Percentiles rank a stretch among this genome's conserved stretches.
phyloP scores from a whole-genome alignment of 139 green algal genomes.

The Micractinium conductrix region DNA sequence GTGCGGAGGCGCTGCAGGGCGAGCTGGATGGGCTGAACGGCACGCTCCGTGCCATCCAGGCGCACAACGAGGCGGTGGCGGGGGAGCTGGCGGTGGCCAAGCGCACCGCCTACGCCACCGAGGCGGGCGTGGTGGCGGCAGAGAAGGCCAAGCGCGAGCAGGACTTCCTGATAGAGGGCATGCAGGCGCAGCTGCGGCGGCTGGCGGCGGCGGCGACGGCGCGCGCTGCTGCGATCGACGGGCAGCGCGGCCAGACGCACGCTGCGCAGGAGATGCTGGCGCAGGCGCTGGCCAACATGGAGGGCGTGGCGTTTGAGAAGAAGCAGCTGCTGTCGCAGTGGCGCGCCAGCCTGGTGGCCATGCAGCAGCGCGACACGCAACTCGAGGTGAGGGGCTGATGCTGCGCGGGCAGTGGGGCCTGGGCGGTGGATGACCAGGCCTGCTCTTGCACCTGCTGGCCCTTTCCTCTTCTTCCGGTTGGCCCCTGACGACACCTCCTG shows the following conservation, averaged over 20 bases:
- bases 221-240: conserved; percentile 70
- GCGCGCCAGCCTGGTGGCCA: conserved; percentile 76
- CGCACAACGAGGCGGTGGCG: conserved; percentile 66
- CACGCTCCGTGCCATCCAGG: conserved; percentile 70
- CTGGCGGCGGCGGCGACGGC: conserved; percentile 69
- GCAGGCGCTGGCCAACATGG: conserved; percentile 82
- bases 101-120: conserved; percentile 81
- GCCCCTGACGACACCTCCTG: no score
- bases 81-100: conserved; percentile 86
- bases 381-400: conserved; percentile 43
- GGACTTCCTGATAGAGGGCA: conserved; percentile 78
- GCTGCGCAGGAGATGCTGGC: conserved; percentile 70
- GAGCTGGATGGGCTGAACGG: conserved; percentile 80
- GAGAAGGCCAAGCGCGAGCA: conserved; percentile 89
- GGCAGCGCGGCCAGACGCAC: conserved; percentile 78
- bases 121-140: conserved; percentile 75
- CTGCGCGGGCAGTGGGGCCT: neutral
- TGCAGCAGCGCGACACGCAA: conserved; percentile 81
- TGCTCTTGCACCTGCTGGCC: neutral
- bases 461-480: neutral
- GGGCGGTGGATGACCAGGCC: neutral
- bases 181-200: conserved; percentile 59
- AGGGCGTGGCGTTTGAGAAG: conserved; percentile 91
- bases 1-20: conserved; percentile 74
- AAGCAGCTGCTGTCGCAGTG: conserved; percentile 88